phyloP scores from a whole-genome alignment of 2,329 filamentous ascomycete genomes.

The Trichophyton simii region DNA sequence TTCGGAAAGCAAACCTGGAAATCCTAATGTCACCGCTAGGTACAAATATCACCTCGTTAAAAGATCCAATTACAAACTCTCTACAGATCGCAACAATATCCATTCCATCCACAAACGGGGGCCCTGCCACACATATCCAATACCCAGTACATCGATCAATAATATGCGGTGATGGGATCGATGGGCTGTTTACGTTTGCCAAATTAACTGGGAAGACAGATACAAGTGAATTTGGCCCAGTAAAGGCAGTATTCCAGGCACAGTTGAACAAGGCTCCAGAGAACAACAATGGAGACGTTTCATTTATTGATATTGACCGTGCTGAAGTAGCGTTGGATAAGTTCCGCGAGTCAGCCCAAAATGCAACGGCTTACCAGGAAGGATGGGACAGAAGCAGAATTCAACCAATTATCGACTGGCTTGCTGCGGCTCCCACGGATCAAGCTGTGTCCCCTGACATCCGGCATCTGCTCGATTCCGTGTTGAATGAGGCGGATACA shows the following conservation, averaged over 20 bases:
- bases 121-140: slow-evolving; percentile 53
- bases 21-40: slow-evolving; percentile 45
- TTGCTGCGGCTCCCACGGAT: slow-evolving; percentile 36
- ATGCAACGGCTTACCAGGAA: slow-evolving; percentile 59
- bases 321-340: slow-evolving; percentile 52
- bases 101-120: slow-evolving; percentile 52
- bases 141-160: slow-evolving; percentile 77
- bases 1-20: slow-evolving; percentile 48
- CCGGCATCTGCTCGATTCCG: slow-evolving; percentile 51
- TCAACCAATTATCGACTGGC: slow-evolving; percentile 52
- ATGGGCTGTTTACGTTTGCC: slow-evolving; percentile 43
- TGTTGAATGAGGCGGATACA: slow-evolving; percentile 40
- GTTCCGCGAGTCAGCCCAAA: slow-evolving; percentile 56
- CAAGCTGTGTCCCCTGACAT: slow-evolving; percentile 52
- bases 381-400: slow-evolving; percentile 64
- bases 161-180: slow-evolving; percentile 59
- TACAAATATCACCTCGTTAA: slow-evolving; percentile 36
- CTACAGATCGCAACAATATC: slow-evolving; percentile 66
- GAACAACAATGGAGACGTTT: slow-evolving; percentile 21
- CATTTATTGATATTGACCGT: slow-evolving; percentile 50
- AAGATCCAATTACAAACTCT: slow-evolving; percentile 43
- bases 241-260: slow-evolving; percentile 28
- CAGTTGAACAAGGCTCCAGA: slow-evolving; percentile 39
- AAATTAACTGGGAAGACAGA: slow-evolving; percentile 22
- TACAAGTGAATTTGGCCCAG: slow-evolving; percentile 17